Base-by-base conservation (phyloP, 1,284 basidiomycete species). In the Chiua sp. region DNA sequence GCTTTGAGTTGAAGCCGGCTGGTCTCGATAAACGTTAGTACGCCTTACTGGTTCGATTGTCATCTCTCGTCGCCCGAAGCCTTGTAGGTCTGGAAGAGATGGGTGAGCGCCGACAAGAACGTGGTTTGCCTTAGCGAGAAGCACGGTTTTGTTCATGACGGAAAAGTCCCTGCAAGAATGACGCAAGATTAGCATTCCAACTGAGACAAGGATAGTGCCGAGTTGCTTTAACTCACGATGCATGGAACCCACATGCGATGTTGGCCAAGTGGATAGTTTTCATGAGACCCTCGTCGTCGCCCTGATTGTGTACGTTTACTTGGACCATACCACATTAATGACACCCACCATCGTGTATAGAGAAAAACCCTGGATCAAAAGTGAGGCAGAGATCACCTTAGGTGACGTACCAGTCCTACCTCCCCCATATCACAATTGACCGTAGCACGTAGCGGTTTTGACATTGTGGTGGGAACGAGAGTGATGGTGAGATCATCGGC, bases 351-450 rank as follows among this genome's bases (percentile, higher is more conserved):
- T 80, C 0, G 69, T 76, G 61, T 82, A 82, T 5, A 87, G 64
- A 8, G 85, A 85, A 61, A 80, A 87, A 0, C 85, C 84, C 84
- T 85, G 26, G n/a, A 55, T 23, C 13, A 23, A 56, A 20, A 49
- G 52, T 67, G 16, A 59, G 54, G 32, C 35, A 47, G 39, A 47
- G 39, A 54, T 46, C 37, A 33, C 23, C 28, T 18, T 16, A 42
- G 8, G 51, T 15, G 1, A 42, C 35, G 32, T 16, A 30, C 33
- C 15, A 4, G 59, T 72, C 53, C 60, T 50, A 85, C 85, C 82
- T 87, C 86, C 52, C 86, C 85, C 81, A 87, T 81, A 64, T 87
- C 86, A 60, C 86, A 87, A 55, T 87, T 87, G 7, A 87, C 80
- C 2, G 82, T 83, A 13, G 84, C 83, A 20, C 66, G 70, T 13